phyloP scores from a whole-genome alignment of 768 basidiomycete species.

The Tylopilus vinaceipallidus region DNA sequence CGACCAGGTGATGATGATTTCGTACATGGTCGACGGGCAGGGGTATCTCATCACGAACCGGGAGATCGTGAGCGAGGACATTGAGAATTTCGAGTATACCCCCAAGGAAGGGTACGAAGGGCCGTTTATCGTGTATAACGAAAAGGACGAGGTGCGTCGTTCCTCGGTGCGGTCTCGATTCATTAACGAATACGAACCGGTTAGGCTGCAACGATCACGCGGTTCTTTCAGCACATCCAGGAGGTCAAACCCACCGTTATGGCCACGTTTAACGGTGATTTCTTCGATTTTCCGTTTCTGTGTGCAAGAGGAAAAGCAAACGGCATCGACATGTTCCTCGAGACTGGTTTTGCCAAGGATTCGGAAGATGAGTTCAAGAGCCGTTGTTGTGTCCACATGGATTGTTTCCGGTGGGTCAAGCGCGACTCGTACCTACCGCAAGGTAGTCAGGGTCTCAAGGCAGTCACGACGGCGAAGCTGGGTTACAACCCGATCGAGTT shows the following conservation, averaged over 20 bases:
- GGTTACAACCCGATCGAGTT: conserved; percentile 97
- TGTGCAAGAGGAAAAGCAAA: conserved; percentile 80
- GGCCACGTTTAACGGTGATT: conserved; percentile 98
- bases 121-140: conserved; percentile 94
- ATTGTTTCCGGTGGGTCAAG: conserved; percentile 99
- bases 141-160: conserved; percentile 75
- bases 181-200: background rate
- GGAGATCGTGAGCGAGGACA: conserved; percentile 95
- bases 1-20: conserved; percentile 99
- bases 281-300: conserved; percentile 98
- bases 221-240: conserved; percentile 93
- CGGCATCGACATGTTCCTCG: conserved; percentile 94
- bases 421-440: conserved; percentile 98
- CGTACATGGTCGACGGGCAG: conserved; percentile 98
- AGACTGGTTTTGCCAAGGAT: conserved; percentile 91
- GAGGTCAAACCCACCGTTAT: conserved; percentile 95
- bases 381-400: conserved; percentile 93
- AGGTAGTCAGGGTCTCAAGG: conserved; percentile 97
- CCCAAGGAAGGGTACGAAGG: conserved; percentile 98
- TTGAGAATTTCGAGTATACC: conserved; percentile 98
- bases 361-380: conserved; percentile 95
- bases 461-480: conserved; percentile 92
- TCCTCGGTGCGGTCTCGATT: background rate
- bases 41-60: conserved; percentile 97
- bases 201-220: conserved; percentile 75